These are phyloP conservation scores for Populus ilicifolia DNA, from an alignment of 345 rosid species.

Conservation along the genomic window DNA sequence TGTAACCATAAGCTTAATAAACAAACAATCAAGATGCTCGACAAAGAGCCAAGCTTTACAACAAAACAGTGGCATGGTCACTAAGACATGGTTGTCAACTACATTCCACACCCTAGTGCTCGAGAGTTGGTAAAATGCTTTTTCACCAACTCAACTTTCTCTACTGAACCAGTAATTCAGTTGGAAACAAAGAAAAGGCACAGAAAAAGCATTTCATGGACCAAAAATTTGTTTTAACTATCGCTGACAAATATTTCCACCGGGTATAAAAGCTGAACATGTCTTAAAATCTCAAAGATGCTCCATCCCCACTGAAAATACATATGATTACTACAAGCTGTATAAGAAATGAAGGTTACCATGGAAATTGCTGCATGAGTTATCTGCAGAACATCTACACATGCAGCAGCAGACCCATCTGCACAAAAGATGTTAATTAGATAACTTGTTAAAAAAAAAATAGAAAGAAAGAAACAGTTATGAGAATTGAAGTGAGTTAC, in stretches of 20 bases:
- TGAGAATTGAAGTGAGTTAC: neutral
- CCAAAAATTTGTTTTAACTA: neutral
- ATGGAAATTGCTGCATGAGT: slow-evolving; percentile 97
- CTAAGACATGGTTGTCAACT: neutral
- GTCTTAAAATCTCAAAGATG: neutral
- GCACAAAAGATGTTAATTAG: slow-evolving; percentile 27
- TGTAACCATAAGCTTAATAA: neutral
- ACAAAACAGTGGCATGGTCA: neutral
- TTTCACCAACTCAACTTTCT: neutral
- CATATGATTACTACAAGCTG: neutral
- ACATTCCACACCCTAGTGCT: neutral
- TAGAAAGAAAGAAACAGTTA: neutral
- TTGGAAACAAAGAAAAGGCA: neutral
- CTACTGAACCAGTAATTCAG: neutral
- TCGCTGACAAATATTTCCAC: neutral
- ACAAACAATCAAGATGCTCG: neutral
- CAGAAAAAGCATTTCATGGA: neutral
- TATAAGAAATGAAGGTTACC: slow-evolving; percentile 41
- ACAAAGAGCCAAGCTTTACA: neutral
- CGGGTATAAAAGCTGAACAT: neutral
- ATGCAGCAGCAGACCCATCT: slow-evolving; percentile 78
- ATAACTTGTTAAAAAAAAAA: neutral
- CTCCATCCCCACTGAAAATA: neutral
- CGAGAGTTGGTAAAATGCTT: neutral
- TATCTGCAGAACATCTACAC: slow-evolving; percentile 86